Conservation (phyloP, 2,329 filamentous ascomycete genomes). For the Trichoderma koningiopsis region DNA sequence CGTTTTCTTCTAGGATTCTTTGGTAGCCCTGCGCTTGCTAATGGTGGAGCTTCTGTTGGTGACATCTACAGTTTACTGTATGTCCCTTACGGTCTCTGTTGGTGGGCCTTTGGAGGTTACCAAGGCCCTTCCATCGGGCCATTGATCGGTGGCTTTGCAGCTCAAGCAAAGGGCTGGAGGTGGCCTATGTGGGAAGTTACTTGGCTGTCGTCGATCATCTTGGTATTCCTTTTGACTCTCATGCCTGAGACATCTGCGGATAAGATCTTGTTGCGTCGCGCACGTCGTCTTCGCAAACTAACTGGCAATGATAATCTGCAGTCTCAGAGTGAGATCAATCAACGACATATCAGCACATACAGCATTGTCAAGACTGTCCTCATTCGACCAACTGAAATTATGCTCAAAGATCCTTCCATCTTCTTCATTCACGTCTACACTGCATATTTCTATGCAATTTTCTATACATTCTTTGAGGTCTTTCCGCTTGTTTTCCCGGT, state of each 20-base stretch:
- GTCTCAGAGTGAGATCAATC: constrained; percentile 73
- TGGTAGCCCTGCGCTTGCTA: constrained; percentile 64
- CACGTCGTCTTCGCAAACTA: constrained; percentile 66
- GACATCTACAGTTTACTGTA: constrained; percentile 58
- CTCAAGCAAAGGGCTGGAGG: constrained; percentile 58
- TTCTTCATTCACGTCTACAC: constrained; percentile 43
- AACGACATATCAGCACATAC: constrained; percentile 41
- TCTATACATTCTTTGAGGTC: constrained; percentile 63
- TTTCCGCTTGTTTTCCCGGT: constrained; percentile 57
- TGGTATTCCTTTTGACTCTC: constrained; percentile 60
- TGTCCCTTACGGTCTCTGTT: constrained; percentile 58
- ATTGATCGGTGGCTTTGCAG: constrained; percentile 60
- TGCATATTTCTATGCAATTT: constrained; percentile 51
- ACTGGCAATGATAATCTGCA: constrained; percentile 75
- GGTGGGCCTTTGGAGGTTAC: constrained; percentile 61
- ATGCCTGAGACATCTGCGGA: constrained; percentile 63
- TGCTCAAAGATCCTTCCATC: constrained; percentile 39
- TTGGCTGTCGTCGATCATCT: constrained; percentile 59
- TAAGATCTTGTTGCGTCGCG: constrained; percentile 57
- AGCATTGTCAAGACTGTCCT: constrained; percentile 66
- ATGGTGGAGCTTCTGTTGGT: constrained; percentile 51
- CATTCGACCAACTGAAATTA: constrained; percentile 38
- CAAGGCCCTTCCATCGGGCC: constrained; percentile 64
- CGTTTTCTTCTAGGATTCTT: constrained; percentile 67
- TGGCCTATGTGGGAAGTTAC: constrained; percentile 65